Evolutionary conservation across 345 rosid species (phyloP).

Genomic region (Ricinus communis): DNA sequence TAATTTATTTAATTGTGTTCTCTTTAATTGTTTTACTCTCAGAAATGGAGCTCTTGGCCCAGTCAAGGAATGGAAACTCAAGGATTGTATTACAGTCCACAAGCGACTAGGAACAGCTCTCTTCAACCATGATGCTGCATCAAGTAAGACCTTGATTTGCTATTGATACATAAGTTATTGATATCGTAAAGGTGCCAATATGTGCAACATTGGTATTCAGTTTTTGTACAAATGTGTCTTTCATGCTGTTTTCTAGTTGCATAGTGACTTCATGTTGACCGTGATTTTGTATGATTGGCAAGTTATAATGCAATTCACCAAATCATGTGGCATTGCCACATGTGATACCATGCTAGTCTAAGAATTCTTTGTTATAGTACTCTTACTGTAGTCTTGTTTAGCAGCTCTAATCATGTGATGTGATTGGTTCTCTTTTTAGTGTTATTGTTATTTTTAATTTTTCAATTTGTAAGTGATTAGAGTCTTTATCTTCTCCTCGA

Average conservation of each 20-base stretch:
- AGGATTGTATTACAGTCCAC: conserved; percentile 78
- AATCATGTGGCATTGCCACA: no score
- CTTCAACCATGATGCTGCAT: conserved; percentile 64
- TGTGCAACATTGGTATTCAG: not conserved
- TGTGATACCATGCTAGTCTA: no score
- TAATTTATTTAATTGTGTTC: not conserved
- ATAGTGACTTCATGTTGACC: not conserved
- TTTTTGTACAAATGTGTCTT: not conserved
- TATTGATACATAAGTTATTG: not conserved
- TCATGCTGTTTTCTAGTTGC: not conserved
- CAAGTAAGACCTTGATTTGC: conserved; percentile 52
- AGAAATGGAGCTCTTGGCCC: conserved; percentile 70
- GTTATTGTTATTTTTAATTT: no score
- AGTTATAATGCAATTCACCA: not conserved
- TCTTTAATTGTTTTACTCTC: not conserved
- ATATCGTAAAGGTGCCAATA: not conserved
- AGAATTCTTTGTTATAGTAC: no score
- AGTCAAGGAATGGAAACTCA: conserved; percentile 73
- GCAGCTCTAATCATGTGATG: not conserved
- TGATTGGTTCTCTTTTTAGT: not conserved
- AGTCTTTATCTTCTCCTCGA: no score
- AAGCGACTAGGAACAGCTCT: conserved; percentile 54
- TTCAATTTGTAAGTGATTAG: no score
- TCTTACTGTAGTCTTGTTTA: not conserved
- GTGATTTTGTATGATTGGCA: not conserved